Base-by-base conservation (phyloP, 2,329 filamentous ascomycete species). In the Nannizzia gypsea region DNA sequence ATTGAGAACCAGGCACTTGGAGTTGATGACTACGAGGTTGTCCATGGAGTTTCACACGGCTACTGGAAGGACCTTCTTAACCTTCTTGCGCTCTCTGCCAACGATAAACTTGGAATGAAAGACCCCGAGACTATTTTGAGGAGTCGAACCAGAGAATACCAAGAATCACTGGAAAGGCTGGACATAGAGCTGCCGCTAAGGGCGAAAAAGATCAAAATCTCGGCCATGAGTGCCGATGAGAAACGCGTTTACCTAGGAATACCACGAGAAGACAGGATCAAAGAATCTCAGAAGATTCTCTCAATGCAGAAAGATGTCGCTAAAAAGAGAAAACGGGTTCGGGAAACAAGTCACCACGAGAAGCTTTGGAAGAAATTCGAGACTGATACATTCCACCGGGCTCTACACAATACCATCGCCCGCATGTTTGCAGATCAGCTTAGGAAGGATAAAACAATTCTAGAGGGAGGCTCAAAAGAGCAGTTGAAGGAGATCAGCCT, bases 1-100 rank as follows among this genome's bases (percentile, higher is more conserved):
- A 63, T 72, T 11, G 68, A 72, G 2, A 63, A 67, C 57, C 61
- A 61, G 8, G 63, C 63, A 2, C 63, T 66, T 11, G 66, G 68
- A 0, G 67, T 70, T 1, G 68, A 74, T 13, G 74, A 77, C 4
- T 74, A 74, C 60, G 76, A 81, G 42, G 73, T 80, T 15, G 69
- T 70, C 52, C 68, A 80, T 40, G 78, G 78, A 0, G 74, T 81
- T 1, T 72, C 82, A 3, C 82, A 84, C 57, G 81, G 82, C 0
- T 84, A 84, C 69, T 85, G 81, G 81, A 84, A 84, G 63, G 81
- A 84, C 65, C 70, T 84, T 2, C 70, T 83, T 1, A 84, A 84
- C 64, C 73, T 84, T 2, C 72, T 84, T 0, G 78, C 75, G 0
- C 72, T 85, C 1, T 76, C 77, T 0, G 78, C 74, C 24, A 77